Evolutionary conservation across 441 rosid genomes (phyloP), one percentile per base, ranked within the genome.

Genomic region (Viola pubescens): DNA sequence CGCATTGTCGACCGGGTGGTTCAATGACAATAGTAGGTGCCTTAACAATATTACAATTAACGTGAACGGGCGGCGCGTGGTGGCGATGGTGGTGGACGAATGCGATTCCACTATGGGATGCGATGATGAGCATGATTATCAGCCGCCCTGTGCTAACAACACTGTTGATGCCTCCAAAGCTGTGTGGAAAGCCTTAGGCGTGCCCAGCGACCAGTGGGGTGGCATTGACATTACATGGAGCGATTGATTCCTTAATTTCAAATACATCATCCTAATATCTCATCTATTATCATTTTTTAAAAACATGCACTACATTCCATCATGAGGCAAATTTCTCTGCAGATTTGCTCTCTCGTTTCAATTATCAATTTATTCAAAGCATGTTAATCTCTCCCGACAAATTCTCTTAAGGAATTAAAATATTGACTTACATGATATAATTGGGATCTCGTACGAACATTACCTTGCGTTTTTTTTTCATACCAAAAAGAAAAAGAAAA

Each of bases 91-190:
- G 6, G 68, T 64, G 5, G 61, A 56, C 41, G 56, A 40, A 10
- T 64, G 56, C 10, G 67, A 63, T 26, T 72, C 69, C 0, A 70
- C 73, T 0, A 70, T 40, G 63, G 79, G 77, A 9, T 70, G 79
- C 44, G 73, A 71, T 65, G 37, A 12, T 0, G 72, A 49, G 5
- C 80, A 63, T 40, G 67, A 69, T 58, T 76, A 71, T 54, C 69
- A 77, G 43, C 79, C 79, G 47, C 75, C 77, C 9, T 74, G 81
- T 40, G 41, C 37, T 13, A 71, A 75, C n/a, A 63, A 73, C 54
- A 64, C 74, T 3, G 73, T 69, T 1, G 73, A 61, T 57, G 83
- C 73, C 1, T 67, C 79, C 0, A 53, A 19, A n/a, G 72, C 73
- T 1, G 72, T 69, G 4, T 73, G 81, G 70, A 59, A 71, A 5